These are phyloP conservation scores for Angophora floribunda DNA, from an alignment of 345 rosid species.

Conservation along the genomic window DNA sequence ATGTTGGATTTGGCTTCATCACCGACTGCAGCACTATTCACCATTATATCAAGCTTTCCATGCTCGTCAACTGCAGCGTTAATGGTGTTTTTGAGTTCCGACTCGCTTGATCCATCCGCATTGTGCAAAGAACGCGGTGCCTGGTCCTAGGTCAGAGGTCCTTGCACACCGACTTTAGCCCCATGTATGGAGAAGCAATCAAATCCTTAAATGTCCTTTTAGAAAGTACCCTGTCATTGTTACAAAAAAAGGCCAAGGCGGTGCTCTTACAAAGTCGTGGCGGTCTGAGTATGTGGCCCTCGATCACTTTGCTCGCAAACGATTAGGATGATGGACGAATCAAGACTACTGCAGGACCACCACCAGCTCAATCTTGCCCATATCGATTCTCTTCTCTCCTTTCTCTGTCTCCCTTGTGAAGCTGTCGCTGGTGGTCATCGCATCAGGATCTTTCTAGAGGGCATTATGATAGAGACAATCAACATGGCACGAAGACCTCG, in stretches of 20 bases:
- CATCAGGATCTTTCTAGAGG: not conserved
- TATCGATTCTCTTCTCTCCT: not conserved
- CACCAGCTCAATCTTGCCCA: not conserved
- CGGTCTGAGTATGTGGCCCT: not conserved
- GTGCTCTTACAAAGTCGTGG: not conserved
- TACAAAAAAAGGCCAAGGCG: not conserved
- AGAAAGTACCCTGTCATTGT: not conserved
- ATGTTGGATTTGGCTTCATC: not conserved
- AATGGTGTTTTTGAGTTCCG: not conserved
- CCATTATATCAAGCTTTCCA: not conserved
- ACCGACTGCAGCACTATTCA: not conserved
- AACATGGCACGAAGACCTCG: fast-evolving
- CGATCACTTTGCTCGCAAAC: no score
- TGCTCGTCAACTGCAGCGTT: not conserved
- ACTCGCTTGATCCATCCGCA: slow-evolving; percentile 6
- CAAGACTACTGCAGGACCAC: not conserved
- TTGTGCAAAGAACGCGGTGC: not conserved
- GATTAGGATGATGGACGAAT: no score
- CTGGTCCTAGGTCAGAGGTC: not conserved
- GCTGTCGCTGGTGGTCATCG: not conserved
- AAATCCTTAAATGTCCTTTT: not conserved
- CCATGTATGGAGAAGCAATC: not conserved
- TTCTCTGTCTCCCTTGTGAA: not conserved
- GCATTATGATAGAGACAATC: not conserved
- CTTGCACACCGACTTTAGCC: not conserved